Conservation (phyloP, 805 yeast species). For the Debaryomyces hansenii region DNA sequence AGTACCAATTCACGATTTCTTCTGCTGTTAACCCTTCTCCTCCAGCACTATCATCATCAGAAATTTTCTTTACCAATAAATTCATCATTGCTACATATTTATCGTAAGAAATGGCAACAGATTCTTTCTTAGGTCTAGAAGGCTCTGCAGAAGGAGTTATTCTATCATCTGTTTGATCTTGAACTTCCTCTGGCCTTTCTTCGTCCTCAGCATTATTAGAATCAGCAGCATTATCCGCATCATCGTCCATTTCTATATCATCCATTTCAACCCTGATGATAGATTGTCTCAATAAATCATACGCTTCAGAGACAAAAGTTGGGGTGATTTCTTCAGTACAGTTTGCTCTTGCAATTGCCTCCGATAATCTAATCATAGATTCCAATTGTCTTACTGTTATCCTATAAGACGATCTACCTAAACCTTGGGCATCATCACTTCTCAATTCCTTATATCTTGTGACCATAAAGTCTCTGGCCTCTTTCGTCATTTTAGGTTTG, state of each 20-base stretch:
- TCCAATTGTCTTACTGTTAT: constrained; percentile 97
- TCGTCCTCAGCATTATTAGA: constrained; percentile 19
- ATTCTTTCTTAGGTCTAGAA: constrained; percentile 29
- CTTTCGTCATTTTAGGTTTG: constrained; percentile 82
- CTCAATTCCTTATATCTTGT: constrained; percentile 81
- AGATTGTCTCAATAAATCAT: constrained; percentile 82
- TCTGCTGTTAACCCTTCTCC: constrained; percentile 66
- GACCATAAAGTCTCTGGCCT: constrained; percentile 76
- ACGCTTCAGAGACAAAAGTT: constrained; percentile 88
- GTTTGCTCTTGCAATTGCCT: constrained; percentile 96
- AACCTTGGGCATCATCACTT: constrained; percentile 86
- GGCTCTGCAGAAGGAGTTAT: constrained; percentile 2
- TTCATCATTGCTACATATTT: constrained; percentile 85
- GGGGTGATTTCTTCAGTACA: constrained; percentile 87
- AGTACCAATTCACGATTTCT: constrained; percentile 77
- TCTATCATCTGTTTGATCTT: constrained; percentile 3
- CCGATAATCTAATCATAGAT: constrained; percentile 87
- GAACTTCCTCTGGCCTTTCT: not conserved
- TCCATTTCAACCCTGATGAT: constrained; percentile 93
- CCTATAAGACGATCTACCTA: constrained; percentile 81
- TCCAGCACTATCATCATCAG: constrained; percentile 51
- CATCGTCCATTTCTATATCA: constrained; percentile 85
- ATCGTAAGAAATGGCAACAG: constrained; percentile 71
- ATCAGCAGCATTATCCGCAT: constrained; percentile 26
- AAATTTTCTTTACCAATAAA: constrained; percentile 62